Conservation (phyloP, 176 grass and related monocot species). For the Poa pratensis region DNA sequence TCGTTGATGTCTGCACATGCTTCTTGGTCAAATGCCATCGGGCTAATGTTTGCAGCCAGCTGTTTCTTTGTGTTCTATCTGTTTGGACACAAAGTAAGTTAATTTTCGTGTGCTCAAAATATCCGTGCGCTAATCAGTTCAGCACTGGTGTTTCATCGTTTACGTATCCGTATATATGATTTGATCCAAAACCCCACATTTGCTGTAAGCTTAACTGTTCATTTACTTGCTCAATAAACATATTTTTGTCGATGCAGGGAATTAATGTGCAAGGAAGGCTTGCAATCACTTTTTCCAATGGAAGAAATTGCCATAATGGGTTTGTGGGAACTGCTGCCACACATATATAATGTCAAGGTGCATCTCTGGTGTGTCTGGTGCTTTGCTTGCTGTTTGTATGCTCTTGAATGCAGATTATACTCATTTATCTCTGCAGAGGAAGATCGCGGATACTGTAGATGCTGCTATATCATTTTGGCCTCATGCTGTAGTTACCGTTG, state of each 20-base stretch:
- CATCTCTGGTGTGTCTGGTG: conserved; percentile 21
- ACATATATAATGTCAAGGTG: conserved; percentile 84
- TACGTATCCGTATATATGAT: conserved; percentile 1
- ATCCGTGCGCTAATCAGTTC: background rate
- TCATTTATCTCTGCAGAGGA: conserved; percentile 56
- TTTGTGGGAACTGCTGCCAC: conserved; percentile 88
- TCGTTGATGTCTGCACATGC: background rate
- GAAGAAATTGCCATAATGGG: conserved; percentile 97
- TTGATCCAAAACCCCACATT: conserved; percentile 7
- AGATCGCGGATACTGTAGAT: conserved; percentile 60
- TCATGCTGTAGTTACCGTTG: conserved; percentile 88
- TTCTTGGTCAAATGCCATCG: background rate
- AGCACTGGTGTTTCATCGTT: conserved; percentile 7
- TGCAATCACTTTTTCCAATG: conserved; percentile 85
- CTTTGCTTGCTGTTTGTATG: conserved; percentile 39
- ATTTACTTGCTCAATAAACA: background rate
- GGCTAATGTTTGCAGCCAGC: background rate
- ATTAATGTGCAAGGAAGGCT: conserved; percentile 77
- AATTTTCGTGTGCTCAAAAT: conserved; percentile 13
- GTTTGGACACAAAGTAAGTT: background rate
- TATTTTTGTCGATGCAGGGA: conserved; percentile 50
- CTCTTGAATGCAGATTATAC: conserved; percentile 30
- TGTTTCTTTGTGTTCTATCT: background rate
- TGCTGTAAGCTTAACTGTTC: conserved; percentile 1
- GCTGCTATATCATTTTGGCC: conserved; percentile 70